Base-by-base conservation (phyloP, 331 rosid genomes). In the Acacia pycnantha region DNA sequence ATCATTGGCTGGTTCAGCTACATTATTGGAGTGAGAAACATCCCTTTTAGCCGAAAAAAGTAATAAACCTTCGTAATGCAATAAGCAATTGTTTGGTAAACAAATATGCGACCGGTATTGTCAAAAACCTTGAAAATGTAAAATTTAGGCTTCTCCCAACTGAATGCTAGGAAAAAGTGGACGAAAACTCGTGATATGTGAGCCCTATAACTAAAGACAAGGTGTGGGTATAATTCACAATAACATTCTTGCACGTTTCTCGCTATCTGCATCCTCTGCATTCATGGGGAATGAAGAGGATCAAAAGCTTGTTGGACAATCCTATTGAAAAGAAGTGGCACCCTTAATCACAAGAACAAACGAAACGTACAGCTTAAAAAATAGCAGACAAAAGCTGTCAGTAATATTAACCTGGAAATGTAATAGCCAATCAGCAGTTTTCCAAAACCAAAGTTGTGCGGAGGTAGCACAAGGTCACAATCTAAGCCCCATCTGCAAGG, bases 401-500 rank as follows among this genome's bases (percentile, higher is more conserved):
- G 54, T 43, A 43, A 43, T 22, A 78, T 78, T 50, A 64, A 47
- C 74, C 48, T 43, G 35, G 16, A 81, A 41, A 53, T 37, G 35
- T 74, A 24, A 64, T 67, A 73, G 64, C 13, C 7, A 48, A 35
- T 40, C 5, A 21, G 50, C 73, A 4, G 50, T 79, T 47, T 79
- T 86, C 50, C 47, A 21, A 51, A 53, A 44, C 73, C 74, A 31
- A 75, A 50, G 64, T 33, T 19, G 64, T 33, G 56, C 18, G 16
- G 73, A 48, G 61, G 70, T 48, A 54, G 48, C 18, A 79, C 10
- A 64, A 44, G 48, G 61, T 8, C 61, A 53, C 11, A 53, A 53
- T 53, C 86, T 90, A 95, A 2, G 95, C 97, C 80, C 97, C 98
- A 50, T 95, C 97, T 1, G 97, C 94, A 54, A 90, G 79, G 35